These are phyloP conservation scores for Puccinia hordei DNA, from an alignment of 1,284 basidiomycete genomes.

Conservation along the genomic window DNA sequence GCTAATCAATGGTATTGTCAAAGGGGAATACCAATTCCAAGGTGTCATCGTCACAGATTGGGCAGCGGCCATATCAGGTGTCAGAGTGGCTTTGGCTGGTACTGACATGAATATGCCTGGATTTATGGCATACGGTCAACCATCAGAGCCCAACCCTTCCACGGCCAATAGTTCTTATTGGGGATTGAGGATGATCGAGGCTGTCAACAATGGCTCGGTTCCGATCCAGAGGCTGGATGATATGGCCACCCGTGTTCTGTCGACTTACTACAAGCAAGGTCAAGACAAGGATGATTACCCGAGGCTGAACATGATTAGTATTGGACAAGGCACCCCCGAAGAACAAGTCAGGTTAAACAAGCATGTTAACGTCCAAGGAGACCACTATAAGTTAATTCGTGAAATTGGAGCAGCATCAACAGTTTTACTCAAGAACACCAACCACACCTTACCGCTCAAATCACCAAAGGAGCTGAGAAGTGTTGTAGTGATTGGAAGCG, in stretches of 20 bases:
- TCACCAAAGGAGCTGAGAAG: conserved; percentile 38
- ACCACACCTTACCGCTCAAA: conserved; percentile 53
- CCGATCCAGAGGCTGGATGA: conserved; percentile 39
- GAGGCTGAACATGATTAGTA: conserved; percentile 20
- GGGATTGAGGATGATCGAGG: conserved; percentile 42
- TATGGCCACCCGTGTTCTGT: conserved; percentile 46
- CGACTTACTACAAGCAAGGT: conserved; percentile 50
- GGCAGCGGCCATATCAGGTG: conserved; percentile 49
- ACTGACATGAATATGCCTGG: conserved; percentile 49
- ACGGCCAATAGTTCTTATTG: conserved; percentile 42
- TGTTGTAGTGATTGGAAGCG: conserved; percentile 42
- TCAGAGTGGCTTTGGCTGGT: conserved; percentile 41
- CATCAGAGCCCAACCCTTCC: conserved; percentile 42
- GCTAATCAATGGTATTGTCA: conserved; percentile 57
- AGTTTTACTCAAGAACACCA: conserved; percentile 56
- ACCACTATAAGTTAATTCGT: conserved; percentile 55
- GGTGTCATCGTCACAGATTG: conserved; percentile 58
- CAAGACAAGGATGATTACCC: conserved; percentile 44
- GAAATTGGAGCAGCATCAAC: conserved; percentile 55
- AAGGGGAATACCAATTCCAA: conserved; percentile 57
- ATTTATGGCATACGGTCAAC: conserved; percentile 39
- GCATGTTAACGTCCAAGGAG: conserved; percentile 53
- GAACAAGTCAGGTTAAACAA: conserved; percentile 39
- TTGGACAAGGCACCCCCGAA: conserved; percentile 46
- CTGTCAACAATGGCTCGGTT: conserved; percentile 44